Evolutionary conservation across 2,329 filamentous ascomycete genomes (phyloP).

Genomic region (Diplocarpon rosae): DNA sequence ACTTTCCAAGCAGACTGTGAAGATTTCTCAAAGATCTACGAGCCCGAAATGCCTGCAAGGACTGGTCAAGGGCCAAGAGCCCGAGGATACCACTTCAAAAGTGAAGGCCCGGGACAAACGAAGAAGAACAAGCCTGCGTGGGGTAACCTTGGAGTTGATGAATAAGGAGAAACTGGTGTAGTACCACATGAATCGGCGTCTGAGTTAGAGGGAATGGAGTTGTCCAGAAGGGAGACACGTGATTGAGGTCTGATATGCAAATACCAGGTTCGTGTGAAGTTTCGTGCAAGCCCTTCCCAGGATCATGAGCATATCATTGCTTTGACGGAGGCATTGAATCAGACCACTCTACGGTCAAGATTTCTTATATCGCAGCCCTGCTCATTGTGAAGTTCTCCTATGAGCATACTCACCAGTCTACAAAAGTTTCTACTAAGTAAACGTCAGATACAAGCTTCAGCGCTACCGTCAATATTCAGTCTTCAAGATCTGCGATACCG

Average conservation of each 20-base stretch:
- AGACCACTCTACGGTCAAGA: too few species aligned
- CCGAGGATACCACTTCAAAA: conserved; percentile 74
- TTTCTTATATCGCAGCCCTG: too few species aligned
- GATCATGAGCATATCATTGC: too few species aligned
- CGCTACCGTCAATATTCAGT: too few species aligned
- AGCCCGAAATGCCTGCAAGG: conserved; percentile 57
- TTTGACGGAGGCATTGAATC: too few species aligned
- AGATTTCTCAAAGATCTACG: conserved; percentile 46
- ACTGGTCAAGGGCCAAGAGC: conserved; percentile 70
- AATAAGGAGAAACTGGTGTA: conserved; percentile 29
- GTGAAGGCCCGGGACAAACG: conserved; percentile 46
- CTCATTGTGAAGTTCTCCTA: too few species aligned
- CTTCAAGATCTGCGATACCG: too few species aligned
- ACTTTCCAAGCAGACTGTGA: conserved; percentile 45
- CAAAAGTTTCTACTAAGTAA: too few species aligned
- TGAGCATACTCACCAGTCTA: too few species aligned
- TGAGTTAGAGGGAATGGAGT: conserved; percentile 45
- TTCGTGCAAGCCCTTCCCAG: background rate
- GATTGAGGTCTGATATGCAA: background rate
- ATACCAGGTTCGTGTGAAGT: background rate
- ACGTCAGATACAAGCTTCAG: too few species aligned
- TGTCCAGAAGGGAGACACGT: conserved; percentile 31
- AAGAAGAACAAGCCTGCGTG: conserved; percentile 61
- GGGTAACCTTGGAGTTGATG: conserved; percentile 38
- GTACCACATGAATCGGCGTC: conserved; percentile 39